A percentile compares a stretch with the other conserved stretches of the same genome.
These are phyloP conservation scores for Ricinus communis DNA, from an alignment of 345 rosid genomes.

Conservation along the genomic window DNA sequence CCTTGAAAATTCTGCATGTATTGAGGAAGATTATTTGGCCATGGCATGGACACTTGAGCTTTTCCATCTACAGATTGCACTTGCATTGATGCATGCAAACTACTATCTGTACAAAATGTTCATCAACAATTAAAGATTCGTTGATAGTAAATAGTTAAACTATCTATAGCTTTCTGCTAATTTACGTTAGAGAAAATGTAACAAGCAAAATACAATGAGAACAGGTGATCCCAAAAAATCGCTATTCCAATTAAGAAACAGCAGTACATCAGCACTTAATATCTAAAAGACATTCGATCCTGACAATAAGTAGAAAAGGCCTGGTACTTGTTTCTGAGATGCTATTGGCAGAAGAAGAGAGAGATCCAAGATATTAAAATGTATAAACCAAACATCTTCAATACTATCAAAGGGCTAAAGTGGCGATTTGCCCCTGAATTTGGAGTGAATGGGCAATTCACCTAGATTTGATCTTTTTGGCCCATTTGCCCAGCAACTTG, in stretches of 20 bases:
- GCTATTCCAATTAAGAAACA: no score
- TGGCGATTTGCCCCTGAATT: no score
- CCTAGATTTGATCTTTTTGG: no score
- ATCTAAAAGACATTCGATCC: not conserved
- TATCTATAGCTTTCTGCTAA: not conserved
- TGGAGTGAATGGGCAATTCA: no score
- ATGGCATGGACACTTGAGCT: conserved; percentile 58
- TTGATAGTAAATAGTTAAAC: not conserved
- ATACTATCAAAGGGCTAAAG: no score
- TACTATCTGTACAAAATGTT: conserved; percentile 38
- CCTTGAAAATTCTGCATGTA: conserved; percentile 86
- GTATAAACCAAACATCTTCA: no score
- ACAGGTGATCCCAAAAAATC: not conserved
- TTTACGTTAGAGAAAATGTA: not conserved
- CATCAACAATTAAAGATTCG: conserved; percentile 12
- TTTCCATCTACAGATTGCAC: conserved; percentile 38
- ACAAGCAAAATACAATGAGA: not conserved
- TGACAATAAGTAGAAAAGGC: not conserved
- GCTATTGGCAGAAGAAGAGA: not conserved
- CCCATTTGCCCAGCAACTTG: no score
- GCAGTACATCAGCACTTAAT: not conserved
- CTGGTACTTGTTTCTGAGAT: not conserved
- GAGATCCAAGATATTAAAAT: not conserved
- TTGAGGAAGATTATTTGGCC: conserved; percentile 76
- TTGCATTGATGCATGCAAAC: conserved; percentile 29